Conservation (phyloP, 2,329 filamentous ascomycete species). For the Hymenoscyphus scutula region DNA sequence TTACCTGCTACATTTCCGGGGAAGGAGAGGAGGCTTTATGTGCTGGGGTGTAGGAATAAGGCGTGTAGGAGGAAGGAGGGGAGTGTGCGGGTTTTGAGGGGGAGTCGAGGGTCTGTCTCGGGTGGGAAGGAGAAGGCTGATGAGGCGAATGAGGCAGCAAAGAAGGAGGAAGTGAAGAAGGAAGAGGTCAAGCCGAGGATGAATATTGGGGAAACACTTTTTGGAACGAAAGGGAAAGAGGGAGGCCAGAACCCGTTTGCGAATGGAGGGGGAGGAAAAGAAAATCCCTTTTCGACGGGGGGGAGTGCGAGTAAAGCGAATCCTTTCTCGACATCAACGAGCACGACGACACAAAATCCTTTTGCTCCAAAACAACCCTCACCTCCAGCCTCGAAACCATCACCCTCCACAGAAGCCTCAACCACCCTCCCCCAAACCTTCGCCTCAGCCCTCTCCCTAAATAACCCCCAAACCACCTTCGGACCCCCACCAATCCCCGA, state of each 20-base stretch:
- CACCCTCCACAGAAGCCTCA: slow-evolving; percentile 11
- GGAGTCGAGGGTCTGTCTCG: slow-evolving; percentile 54
- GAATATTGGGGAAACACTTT: slow-evolving; percentile 65
- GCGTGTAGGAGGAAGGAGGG: slow-evolving; percentile 79
- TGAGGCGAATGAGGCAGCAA: neutral
- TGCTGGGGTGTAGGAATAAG: slow-evolving; percentile 78
- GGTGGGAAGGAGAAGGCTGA: slow-evolving; percentile 3
- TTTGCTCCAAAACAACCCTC: slow-evolving; percentile 40
- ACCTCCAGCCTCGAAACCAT: slow-evolving; percentile 27
- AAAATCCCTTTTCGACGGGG: slow-evolving; percentile 64
- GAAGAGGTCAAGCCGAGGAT: slow-evolving; percentile 26
- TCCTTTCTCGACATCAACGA: slow-evolving; percentile 39
- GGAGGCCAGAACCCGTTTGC: slow-evolving; percentile 62
- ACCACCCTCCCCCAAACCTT: slow-evolving; percentile 59
- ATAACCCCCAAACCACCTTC: slow-evolving; percentile 46
- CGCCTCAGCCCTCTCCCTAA: slow-evolving; percentile 73
- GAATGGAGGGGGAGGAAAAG: slow-evolving; percentile 38
- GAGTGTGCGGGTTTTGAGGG: slow-evolving; percentile 73
- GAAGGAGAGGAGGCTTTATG: slow-evolving; percentile 83
- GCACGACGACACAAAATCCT: slow-evolving; percentile 32
- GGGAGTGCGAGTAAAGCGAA: slow-evolving; percentile 44
- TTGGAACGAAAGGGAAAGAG: slow-evolving; percentile 56
- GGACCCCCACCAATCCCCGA: slow-evolving; percentile 48
- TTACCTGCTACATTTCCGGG: slow-evolving; percentile 81
- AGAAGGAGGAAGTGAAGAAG: slow-evolving; percentile 33